Evolutionary conservation across 169 alveolate genomes (phyloP).

Genomic region (Eimeria falciformis): DNA sequence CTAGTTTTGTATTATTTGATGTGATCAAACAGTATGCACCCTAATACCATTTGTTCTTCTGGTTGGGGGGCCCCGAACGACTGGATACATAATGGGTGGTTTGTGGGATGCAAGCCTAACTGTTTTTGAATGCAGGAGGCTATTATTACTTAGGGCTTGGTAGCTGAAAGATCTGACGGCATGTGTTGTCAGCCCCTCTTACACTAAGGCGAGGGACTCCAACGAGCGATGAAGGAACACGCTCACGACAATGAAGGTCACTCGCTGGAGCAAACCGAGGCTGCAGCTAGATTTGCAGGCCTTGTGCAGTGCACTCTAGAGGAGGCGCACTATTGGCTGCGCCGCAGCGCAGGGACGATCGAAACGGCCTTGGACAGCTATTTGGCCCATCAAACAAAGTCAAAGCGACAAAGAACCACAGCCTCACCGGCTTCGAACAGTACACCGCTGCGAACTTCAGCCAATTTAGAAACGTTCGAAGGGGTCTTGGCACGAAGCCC

Average conservation of each 20-base stretch:
- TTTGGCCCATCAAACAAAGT: conserved; percentile 16
- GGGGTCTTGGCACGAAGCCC: neutral
- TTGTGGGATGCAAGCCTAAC: neutral
- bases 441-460: neutral
- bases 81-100: neutral
- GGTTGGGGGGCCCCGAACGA: neutral
- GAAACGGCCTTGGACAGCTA: conserved; percentile 54
- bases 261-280: conserved; percentile 11
- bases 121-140: neutral
- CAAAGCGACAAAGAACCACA: conserved; percentile 38
- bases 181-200: too few relatives aligned
- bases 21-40: neutral
- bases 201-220: too few relatives aligned
- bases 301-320: conserved; percentile 53
- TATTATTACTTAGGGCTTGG: too few relatives aligned
- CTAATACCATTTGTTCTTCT: neutral
- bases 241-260: neutral
- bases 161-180: too few relatives aligned
- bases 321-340: conserved; percentile 59
- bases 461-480: neutral
- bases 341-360: conserved; percentile 45
- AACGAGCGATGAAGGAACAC: too few relatives aligned
- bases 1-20: neutral
- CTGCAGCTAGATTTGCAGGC: conserved; percentile 35
- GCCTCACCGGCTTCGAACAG: conserved; percentile 16